Evolutionary conservation across 345 rosid species (phyloP).

Genomic region (Aquilaria sinensis): DNA sequence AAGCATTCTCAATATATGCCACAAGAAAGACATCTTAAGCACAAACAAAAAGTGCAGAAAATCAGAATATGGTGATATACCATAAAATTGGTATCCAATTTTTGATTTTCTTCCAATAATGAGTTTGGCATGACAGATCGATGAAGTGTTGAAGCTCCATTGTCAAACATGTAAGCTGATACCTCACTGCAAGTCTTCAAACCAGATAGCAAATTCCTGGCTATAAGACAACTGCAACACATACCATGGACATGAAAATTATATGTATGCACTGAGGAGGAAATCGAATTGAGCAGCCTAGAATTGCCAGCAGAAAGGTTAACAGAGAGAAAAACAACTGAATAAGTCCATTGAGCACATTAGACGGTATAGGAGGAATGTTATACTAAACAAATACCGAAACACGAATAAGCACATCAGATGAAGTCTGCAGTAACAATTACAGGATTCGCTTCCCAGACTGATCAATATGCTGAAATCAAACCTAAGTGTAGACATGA

Average conservation of each 20-base stretch:
- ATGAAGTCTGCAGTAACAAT: no score
- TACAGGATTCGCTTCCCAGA: no score
- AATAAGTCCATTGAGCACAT: neutral
- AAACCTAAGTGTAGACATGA: no score
- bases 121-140: conserved; percentile 55
- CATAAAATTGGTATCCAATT: conserved; percentile 45
- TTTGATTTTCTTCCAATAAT: conserved; percentile 54
- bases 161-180: conserved; percentile 71
- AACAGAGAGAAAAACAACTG: neutral
- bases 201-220: conserved; percentile 94
- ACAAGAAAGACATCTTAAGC: neutral
- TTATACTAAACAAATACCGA: no score
- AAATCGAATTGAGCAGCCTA: neutral
- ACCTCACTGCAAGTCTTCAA: conserved; percentile 93
- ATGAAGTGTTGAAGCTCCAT: conserved; percentile 49
- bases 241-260: conserved; percentile 12
- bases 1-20: neutral
- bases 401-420: no score
- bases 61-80: conserved; percentile 28
- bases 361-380: neutral
- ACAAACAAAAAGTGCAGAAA: conserved; percentile 8
- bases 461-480: no score
- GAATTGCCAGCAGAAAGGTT: conserved; percentile 3
- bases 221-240: conserved; percentile 86
- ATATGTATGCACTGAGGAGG: neutral